Evolutionary conservation across 2,329 filamentous ascomycete species (phyloP).

Genomic region (Curvularia sp.): DNA sequence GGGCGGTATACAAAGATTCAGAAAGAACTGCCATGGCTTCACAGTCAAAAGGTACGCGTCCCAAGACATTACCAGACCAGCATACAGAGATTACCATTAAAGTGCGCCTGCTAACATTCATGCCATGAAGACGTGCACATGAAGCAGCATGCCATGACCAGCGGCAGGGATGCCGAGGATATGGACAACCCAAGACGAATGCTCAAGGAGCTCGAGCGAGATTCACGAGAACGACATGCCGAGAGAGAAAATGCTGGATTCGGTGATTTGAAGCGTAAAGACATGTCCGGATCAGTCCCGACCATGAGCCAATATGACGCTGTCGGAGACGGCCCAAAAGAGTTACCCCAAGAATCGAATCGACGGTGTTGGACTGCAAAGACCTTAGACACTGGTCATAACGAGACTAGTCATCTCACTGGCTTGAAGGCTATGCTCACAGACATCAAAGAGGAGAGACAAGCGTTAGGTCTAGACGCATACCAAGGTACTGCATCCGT

Average conservation of each 20-base stretch:
- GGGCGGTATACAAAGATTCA: not conserved
- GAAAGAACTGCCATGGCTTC: not conserved
- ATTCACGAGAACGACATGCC: not conserved
- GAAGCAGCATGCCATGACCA: not conserved
- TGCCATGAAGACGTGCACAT: not conserved
- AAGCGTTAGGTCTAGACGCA: not conserved
- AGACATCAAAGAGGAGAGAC: not conserved
- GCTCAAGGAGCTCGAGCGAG: not conserved
- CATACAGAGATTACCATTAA: not conserved
- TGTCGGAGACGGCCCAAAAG: slow-evolving; percentile 1
- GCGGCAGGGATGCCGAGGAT: not conserved
- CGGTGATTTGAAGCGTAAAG: not conserved
- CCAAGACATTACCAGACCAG: not conserved
- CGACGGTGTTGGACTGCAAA: not conserved
- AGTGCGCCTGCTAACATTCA: not conserved
- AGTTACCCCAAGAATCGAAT: slow-evolving; percentile 18
- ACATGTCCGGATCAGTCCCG: not conserved
- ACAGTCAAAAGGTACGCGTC: not conserved
- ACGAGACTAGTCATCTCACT: not conserved
- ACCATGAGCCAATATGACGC: not conserved
- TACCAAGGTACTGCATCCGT: slow-evolving; percentile 3
- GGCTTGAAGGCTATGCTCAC: slow-evolving; percentile 4
- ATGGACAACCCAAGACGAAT: not conserved
- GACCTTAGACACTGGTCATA: not conserved
- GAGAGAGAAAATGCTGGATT: not conserved